Evolutionary conservation across 129 eudicot genomes (phyloP).

Genomic region (Lonicera japonica): DNA sequence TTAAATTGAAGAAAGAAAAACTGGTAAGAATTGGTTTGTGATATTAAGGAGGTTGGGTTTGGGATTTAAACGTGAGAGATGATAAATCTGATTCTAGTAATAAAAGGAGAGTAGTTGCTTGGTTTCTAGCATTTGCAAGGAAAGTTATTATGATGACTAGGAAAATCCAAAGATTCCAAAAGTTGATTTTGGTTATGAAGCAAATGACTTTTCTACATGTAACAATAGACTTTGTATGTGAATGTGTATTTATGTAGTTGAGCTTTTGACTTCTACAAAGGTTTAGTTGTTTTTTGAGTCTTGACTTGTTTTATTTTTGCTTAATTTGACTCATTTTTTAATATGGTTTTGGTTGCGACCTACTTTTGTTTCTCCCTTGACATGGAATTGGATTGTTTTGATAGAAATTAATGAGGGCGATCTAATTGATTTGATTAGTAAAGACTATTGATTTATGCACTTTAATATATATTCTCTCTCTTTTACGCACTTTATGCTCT

Average conservation of each 20-base stretch:
- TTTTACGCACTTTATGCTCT: no score
- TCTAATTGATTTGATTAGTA: background rate
- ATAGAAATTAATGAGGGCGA: background rate
- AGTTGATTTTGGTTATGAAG: background rate
- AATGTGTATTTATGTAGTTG: slow-evolving; percentile 1
- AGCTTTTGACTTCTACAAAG: slow-evolving; percentile 2
- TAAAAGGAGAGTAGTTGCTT: slow-evolving; percentile 2
- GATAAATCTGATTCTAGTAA: background rate
- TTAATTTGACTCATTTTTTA: background rate
- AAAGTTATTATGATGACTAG: slow-evolving; percentile 7
- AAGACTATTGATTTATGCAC: no score
- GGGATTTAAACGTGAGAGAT: background rate
- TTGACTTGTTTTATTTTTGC: slow-evolving; percentile 4
- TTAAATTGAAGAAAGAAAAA: background rate
- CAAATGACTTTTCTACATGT: background rate
- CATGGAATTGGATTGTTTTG: background rate
- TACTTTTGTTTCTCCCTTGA: background rate
- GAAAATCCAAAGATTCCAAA: slow-evolving; percentile 4
- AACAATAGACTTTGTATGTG: background rate
- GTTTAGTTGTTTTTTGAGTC: background rate
- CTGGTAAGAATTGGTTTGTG: background rate
- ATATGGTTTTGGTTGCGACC: background rate
- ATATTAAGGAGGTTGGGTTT: background rate
- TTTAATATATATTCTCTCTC: no score
- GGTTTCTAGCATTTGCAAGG: background rate